phyloP scores from a whole-genome alignment of 2,329 filamentous ascomycete species.

The Cytospora schulzeri region DNA sequence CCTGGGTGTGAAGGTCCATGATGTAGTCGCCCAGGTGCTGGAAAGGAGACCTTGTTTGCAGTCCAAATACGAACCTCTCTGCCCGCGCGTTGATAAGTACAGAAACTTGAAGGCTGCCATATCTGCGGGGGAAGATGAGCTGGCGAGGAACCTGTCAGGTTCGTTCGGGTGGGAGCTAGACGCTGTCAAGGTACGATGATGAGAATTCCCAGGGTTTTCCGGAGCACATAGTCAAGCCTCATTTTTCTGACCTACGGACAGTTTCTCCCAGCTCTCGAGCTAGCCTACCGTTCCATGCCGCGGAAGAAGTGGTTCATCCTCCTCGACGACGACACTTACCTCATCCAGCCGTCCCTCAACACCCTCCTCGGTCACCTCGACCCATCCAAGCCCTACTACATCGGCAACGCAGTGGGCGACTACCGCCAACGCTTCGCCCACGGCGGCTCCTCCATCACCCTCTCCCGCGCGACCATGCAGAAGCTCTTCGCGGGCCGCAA shows the following conservation, averaged over 20 bases:
- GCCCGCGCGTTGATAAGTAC: slow-evolving; percentile 45
- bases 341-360: slow-evolving; percentile 52
- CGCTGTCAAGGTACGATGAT: slow-evolving; percentile 46
- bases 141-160: slow-evolving; percentile 42
- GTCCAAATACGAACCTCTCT: slow-evolving; percentile 33
- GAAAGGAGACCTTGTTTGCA: slow-evolving; percentile 34
- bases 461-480: slow-evolving; percentile 53
- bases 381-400: slow-evolving; percentile 48
- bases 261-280: slow-evolving; percentile 58
- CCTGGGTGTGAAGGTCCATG: slow-evolving; percentile 38
- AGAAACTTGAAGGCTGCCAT: slow-evolving; percentile 42
- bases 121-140: slow-evolving; percentile 41
- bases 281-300: slow-evolving; percentile 53
- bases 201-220: neutral
- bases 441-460: slow-evolving; percentile 55
- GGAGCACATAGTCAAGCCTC: too few species aligned
- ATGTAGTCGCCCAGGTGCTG: slow-evolving; percentile 41
- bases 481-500: slow-evolving; percentile 46
- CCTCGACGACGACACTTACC: slow-evolving; percentile 59
- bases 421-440: slow-evolving; percentile 58
- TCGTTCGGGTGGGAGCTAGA: slow-evolving; percentile 52
- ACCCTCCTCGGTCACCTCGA: slow-evolving; percentile 53
- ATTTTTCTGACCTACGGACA: slow-evolving; percentile 31
- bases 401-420: slow-evolving; percentile 60
- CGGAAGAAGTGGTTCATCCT: slow-evolving; percentile 62